A percentile compares a stretch with the other conserved stretches of the same genome.
phyloP scores from a whole-genome alignment of 768 basidiomycete genomes.

The Asterophora lycoperdoides region DNA sequence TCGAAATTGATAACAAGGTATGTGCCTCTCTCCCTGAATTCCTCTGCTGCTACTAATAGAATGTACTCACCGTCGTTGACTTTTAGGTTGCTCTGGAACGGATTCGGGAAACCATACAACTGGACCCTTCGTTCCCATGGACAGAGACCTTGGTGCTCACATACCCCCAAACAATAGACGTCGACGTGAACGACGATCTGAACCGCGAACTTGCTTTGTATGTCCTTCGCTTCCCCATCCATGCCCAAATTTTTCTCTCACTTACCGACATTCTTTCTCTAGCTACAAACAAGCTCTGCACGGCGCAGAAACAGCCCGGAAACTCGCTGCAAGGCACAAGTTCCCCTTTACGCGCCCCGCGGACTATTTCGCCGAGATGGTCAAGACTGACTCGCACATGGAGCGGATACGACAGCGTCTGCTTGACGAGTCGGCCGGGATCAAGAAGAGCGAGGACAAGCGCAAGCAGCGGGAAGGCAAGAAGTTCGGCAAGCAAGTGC shows the following conservation, averaged over 20 bases:
- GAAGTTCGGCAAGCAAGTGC: slow-evolving; percentile 98
- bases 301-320: slow-evolving; percentile 67
- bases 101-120: slow-evolving; percentile 71
- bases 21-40: slow-evolving; percentile 19
- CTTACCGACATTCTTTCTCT: slow-evolving; percentile 1
- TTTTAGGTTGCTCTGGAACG: slow-evolving; percentile 70
- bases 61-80: neutral
- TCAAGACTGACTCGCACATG: slow-evolving; percentile 97
- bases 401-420: slow-evolving; percentile 89
- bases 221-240: slow-evolving; percentile 25
- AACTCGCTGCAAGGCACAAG: slow-evolving; percentile 72
- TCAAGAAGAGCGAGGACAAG: slow-evolving; percentile 91
- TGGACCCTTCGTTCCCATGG: slow-evolving; percentile 75
- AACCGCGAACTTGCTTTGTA: slow-evolving; percentile 96
- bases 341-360: slow-evolving; percentile 86
- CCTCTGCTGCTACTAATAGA: neutral
- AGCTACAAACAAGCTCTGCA: slow-evolving; percentile 97
- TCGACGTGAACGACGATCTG: slow-evolving; percentile 83
- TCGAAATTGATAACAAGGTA: slow-evolving; percentile 80
- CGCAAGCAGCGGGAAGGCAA: slow-evolving; percentile 90
- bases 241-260: neutral
- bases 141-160: slow-evolving; percentile 74
- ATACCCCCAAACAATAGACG: slow-evolving; percentile 69
- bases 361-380: slow-evolving; percentile 99
- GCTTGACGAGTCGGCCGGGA: slow-evolving; percentile 81